Evolutionary conservation across 2,329 filamentous ascomycete genomes (phyloP), one percentile per base, ranked within the genome.

Genomic region (Leptographium lundbergii): DNA sequence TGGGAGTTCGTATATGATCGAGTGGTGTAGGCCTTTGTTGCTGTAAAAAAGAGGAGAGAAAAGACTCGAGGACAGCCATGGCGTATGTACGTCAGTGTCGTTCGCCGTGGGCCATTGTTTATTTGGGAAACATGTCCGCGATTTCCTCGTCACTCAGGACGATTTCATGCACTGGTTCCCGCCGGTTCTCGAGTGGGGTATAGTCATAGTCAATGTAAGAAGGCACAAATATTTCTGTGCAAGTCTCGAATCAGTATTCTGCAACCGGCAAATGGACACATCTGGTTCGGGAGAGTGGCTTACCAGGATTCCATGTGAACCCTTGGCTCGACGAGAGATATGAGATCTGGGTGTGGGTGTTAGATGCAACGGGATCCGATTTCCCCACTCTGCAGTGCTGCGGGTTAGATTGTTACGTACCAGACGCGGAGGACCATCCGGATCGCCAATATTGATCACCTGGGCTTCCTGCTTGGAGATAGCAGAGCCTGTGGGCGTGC

Each of bases 301-400:
- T 74, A 86, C 84, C 85, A 70, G 88, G 87, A 71, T 91, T 91
- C 88, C 88, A 92, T 62, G 85, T 83, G 68, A 90, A 92, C 60
- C 88, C 88, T 72, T 92, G 88, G 67, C 84, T 87, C 6, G 85
- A 86, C 62, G 88, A 85, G 56, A 91, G 82, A 69, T 89, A 92
- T 25, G 87, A 88, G 63, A 91, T 89, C 87, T 90, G 65, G 57
- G 58, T 39, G 25, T 17, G 7, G 9, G 45, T 14, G 45, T 52
- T 7, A 48, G 45, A 54, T 29, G 34, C 17, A 32, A 4, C 47
- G 53, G 22, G 50, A 59, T 32, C 53, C 36, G 4, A 39, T 14
- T 14, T 36, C 11, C 14, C 36, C 36, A 17, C 36, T 17, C 36
- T 17, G 36, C 14, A 39, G 36, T 39, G 36, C 11, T 3, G 36